Percentiles rank a stretch among this genome's conserved stretches.
Conservation (phyloP, 176 grass and related monocot genomes). For the Urochloa ruziziensis region DNA sequence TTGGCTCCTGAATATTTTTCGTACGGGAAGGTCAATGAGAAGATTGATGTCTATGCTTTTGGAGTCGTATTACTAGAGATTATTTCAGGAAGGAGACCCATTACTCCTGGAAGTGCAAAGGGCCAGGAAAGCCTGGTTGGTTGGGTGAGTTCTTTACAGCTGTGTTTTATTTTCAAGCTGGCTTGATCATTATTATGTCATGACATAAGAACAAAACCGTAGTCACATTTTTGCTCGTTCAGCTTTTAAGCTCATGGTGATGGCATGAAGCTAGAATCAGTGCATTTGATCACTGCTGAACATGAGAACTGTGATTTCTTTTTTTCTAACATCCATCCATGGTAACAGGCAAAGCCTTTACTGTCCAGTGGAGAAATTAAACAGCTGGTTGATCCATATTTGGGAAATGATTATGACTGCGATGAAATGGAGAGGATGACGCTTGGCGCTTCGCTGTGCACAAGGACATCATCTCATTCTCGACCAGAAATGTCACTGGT, state of each 20-base stretch:
- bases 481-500: constrained; percentile 67
- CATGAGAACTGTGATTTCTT: neutral
- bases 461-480: constrained; percentile 51
- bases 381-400: constrained; percentile 56
- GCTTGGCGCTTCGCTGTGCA: constrained; percentile 67
- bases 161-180: constrained; percentile 1
- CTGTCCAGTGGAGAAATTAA: constrained; percentile 67
- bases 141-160: constrained; percentile 62
- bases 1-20: constrained; percentile 93
- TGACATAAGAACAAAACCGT: neutral
- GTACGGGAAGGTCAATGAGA: constrained; percentile 81
- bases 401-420: constrained; percentile 57
- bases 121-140: constrained; percentile 83
- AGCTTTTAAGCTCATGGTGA: neutral
- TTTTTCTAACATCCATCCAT: neutral
- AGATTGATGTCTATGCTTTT: constrained; percentile 95
- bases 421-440: constrained; percentile 80
- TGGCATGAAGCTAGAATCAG: constrained; percentile 9
- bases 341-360: constrained; percentile 77
- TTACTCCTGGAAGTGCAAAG: constrained; percentile 62
- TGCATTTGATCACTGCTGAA: neutral
- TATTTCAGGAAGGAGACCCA: constrained; percentile 89
- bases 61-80: constrained; percentile 92
- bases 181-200: neutral
- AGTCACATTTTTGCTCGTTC: neutral